These are phyloP conservation scores for Leccinum fibrillosum DNA, from an alignment of 768 basidiomycete species.

Conservation along the genomic window DNA sequence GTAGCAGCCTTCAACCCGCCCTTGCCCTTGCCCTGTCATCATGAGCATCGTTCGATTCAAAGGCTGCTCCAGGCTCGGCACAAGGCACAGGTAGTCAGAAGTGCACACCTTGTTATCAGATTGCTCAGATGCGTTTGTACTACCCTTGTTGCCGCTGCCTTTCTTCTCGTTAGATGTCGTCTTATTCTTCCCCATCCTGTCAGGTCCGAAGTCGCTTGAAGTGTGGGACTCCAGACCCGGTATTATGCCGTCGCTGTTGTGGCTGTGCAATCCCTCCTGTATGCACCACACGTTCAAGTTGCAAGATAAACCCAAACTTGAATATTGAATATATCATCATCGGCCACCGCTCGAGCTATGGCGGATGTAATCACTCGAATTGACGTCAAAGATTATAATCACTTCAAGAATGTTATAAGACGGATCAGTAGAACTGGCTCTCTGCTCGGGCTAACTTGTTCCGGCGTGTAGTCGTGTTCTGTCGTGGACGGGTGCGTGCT, in stretches of 20 bases:
- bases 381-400: slow-evolving; percentile 44
- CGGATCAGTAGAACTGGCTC: slow-evolving; percentile 4
- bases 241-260: background rate
- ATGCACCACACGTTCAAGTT: background rate
- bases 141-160: slow-evolving; percentile 17
- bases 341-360: background rate
- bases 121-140: slow-evolving; percentile 14
- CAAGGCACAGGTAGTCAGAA: background rate
- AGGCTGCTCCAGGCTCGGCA: background rate
- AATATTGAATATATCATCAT: background rate
- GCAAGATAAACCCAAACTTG: too few relatives aligned
- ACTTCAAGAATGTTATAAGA: slow-evolving; percentile 97
- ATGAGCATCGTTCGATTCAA: too few relatives aligned
- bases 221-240: too few relatives aligned
- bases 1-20: too few relatives aligned
- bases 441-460: slow-evolving; percentile 2
- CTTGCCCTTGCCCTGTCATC: too few relatives aligned
- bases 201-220: background rate
- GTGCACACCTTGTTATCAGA: slow-evolving; percentile 24
- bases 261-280: slow-evolving; percentile 1
- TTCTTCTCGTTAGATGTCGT: slow-evolving; percentile 22
- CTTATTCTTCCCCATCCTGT: slow-evolving; percentile 30
- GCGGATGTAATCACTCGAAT: too few relatives aligned
- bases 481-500: slow-evolving; percentile 85
- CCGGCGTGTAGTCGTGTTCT: slow-evolving; percentile 74